These are phyloP conservation scores for Exophiala viscosa DNA, from an alignment of 2,329 filamentous ascomycete genomes.

Conservation along the genomic window DNA sequence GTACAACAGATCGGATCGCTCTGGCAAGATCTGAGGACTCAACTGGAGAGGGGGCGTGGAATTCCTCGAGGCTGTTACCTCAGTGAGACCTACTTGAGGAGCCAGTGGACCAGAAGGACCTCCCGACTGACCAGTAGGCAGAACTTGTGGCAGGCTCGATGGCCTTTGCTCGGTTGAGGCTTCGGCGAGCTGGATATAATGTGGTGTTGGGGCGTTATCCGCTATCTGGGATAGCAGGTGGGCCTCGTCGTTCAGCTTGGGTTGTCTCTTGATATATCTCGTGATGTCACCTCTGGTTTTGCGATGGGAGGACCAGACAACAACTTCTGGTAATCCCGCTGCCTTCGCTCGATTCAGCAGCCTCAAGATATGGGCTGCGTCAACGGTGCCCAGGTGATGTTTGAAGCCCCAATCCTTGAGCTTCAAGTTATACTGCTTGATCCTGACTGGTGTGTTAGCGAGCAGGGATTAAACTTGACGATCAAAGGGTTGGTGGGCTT, in stretches of 20 bases:
- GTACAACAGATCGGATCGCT: too few species aligned
- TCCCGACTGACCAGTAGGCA: constrained; percentile 6
- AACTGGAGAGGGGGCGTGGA: too few species aligned
- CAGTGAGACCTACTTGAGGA: too few species aligned
- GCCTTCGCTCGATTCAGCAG: constrained; percentile 11
- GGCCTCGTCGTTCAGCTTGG: constrained; percentile 9
- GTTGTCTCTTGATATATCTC: constrained; percentile 19
- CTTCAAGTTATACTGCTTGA: constrained; percentile 20
- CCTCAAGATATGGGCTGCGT: constrained; percentile 20
- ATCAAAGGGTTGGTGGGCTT: too few species aligned
- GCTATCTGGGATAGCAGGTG: constrained; percentile 15
- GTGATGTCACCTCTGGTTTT: constrained; percentile 11
- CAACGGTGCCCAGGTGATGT: constrained; percentile 12
- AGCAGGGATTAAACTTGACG: too few species aligned
- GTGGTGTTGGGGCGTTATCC: constrained; percentile 6
- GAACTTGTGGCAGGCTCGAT: background rate
- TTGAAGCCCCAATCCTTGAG: constrained; percentile 16
- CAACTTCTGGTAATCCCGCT: constrained; percentile 6
- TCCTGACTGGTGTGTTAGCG: too few species aligned
- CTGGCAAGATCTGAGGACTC: too few species aligned
- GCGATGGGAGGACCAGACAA: constrained; percentile 10
- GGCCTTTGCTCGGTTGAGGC: background rate
- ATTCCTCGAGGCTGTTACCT: too few species aligned
- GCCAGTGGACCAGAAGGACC: too few species aligned
- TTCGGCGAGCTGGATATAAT: constrained; percentile 14